Conservation (phyloP, 441 rosid species). For the Croton setiger region DNA sequence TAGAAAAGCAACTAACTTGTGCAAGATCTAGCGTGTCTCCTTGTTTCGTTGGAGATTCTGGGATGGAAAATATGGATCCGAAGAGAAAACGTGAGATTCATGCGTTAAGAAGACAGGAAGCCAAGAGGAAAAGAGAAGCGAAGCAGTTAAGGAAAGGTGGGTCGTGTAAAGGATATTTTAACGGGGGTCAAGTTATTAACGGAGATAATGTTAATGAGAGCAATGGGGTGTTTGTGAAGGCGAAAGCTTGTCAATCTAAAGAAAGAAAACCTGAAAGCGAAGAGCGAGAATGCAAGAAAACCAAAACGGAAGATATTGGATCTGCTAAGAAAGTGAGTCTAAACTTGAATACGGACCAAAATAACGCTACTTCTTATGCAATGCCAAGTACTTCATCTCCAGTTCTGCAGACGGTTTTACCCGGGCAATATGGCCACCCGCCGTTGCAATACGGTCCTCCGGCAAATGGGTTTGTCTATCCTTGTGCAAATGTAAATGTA, state of each 20-base stretch:
- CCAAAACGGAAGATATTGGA: conserved; percentile 22
- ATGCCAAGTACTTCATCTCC: conserved; percentile 6
- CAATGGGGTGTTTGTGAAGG: neutral
- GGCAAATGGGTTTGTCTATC: conserved; percentile 25
- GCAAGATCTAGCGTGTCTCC: conserved; percentile 1
- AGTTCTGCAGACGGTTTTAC: conserved; percentile 7
- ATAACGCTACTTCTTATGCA: neutral
- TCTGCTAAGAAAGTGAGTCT: conserved; percentile 16
- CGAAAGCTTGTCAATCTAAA: conserved; percentile 7
- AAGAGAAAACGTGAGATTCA: conserved; percentile 34
- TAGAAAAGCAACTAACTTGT: neutral
- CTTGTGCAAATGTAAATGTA: conserved; percentile 22
- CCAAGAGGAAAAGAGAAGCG: conserved; percentile 42
- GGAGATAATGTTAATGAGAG: neutral
- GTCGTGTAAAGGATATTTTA: neutral
- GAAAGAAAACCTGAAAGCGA: neutral
- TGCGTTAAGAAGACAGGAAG: conserved; percentile 37
- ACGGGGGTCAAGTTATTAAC: neutral
- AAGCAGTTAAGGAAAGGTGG: conserved; percentile 32
- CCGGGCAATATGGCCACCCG: conserved; percentile 22
- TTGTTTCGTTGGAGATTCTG: conserved; percentile 9
- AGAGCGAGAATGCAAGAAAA: conserved; percentile 39
- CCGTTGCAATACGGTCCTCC: conserved; percentile 17
- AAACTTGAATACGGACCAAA: conserved; percentile 20
- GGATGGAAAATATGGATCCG: conserved; percentile 9